Evolutionary conservation across 2,329 filamentous ascomycete species (phyloP).

Genomic region (Dryadomyces quercivorus): DNA sequence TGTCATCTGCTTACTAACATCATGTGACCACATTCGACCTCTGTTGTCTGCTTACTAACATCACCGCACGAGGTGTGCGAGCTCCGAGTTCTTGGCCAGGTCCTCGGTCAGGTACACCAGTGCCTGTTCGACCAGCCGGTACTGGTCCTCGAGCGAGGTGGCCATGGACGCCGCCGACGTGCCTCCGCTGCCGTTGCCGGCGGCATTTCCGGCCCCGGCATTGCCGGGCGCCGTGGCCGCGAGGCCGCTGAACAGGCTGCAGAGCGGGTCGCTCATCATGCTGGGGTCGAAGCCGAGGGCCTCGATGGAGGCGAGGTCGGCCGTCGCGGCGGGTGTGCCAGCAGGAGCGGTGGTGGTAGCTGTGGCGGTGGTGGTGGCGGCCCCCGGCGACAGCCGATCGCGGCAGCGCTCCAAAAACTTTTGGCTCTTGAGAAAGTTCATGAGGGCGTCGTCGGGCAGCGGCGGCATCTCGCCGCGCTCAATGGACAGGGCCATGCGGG

Average conservation of each 20-base stretch:
- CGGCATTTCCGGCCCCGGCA: neutral
- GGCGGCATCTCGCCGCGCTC: conserved; percentile 15
- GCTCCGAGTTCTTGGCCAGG: conserved; percentile 10
- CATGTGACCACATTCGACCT: neutral
- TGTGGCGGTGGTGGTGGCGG: neutral
- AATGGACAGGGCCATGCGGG: conserved; percentile 25
- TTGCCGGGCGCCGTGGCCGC: neutral
- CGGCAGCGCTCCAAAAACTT: conserved; percentile 13
- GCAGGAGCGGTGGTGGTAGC: neutral
- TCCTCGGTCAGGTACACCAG: conserved; percentile 12
- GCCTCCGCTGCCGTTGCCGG: neutral
- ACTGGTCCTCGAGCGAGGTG: conserved; percentile 13
- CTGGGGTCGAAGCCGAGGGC: neutral
- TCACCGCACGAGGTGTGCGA: conserved; percentile 6
- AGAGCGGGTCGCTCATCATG: conserved; percentile 7
- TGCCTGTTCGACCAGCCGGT: conserved; percentile 12
- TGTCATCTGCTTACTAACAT: neutral
- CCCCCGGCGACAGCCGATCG: conserved; percentile 4
- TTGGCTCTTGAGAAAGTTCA: conserved; percentile 12
- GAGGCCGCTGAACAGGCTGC: conserved; percentile 9
- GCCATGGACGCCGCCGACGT: neutral
- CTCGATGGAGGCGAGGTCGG: neutral
- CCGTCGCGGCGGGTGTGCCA: neutral
- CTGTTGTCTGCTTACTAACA: too few relatives aligned
- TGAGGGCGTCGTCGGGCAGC: conserved; percentile 10